Conservation (phyloP, 2,329 filamentous ascomycete genomes). For the Stagonosporopsis chrysanthemi region DNA sequence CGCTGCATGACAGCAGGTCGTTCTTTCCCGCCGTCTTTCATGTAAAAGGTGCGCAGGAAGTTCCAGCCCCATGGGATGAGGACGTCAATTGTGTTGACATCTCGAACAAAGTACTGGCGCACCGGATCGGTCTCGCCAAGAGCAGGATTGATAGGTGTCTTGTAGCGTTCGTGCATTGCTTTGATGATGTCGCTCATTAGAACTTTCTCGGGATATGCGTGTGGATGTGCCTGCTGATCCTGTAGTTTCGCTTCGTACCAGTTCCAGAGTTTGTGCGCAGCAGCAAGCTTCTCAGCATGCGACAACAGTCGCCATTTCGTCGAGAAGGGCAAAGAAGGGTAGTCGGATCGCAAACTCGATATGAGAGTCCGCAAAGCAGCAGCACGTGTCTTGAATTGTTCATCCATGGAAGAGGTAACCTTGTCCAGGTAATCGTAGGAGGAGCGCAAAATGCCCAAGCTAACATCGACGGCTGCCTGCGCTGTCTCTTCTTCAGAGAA, state of each 20-base stretch:
- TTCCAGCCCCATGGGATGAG: constrained; percentile 75
- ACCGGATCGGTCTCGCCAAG: constrained; percentile 79
- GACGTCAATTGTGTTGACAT: constrained; percentile 72
- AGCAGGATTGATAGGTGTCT: constrained; percentile 69
- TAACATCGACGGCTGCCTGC: constrained; percentile 78
- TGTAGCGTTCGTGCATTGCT: constrained; percentile 78
- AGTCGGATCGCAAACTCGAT: constrained; percentile 71
- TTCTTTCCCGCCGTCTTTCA: constrained; percentile 70
- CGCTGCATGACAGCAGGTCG: constrained; percentile 56
- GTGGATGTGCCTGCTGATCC: constrained; percentile 71
- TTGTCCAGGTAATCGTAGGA: constrained; percentile 76
- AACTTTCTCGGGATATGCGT: constrained; percentile 68
- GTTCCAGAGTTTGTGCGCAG: constrained; percentile 81
- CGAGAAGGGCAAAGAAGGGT: constrained; percentile 67
- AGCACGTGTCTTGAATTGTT: constrained; percentile 77
- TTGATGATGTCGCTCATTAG: constrained; percentile 77
- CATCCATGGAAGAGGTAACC: constrained; percentile 77
- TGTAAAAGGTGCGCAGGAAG: constrained; percentile 76
- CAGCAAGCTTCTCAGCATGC: constrained; percentile 88
- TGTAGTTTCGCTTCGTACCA: constrained; percentile 74
- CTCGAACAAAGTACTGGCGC: constrained; percentile 80
- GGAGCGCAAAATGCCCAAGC: constrained; percentile 81
- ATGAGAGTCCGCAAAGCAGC: constrained; percentile 79
- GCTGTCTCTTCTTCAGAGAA: constrained; percentile 77
- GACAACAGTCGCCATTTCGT: constrained; percentile 84